Evolutionary conservation across 179 eudicot species (phyloP).

Genomic region (Gypsophila paniculata): DNA sequence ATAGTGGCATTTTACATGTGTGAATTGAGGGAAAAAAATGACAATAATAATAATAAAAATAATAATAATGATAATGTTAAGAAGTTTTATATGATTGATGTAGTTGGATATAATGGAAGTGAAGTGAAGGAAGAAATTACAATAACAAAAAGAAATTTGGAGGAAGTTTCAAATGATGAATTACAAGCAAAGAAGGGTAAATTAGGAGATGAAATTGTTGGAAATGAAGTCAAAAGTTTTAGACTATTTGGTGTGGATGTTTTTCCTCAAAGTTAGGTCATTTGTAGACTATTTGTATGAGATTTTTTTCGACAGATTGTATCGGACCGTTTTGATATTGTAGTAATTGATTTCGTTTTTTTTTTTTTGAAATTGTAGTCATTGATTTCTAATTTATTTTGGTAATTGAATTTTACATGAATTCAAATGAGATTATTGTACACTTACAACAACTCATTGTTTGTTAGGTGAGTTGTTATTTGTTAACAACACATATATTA

Average conservation of each 20-base stretch:
- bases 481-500: too few species aligned
- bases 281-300: background rate
- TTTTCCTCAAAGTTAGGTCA: background rate
- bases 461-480: too few species aligned
- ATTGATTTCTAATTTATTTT: too few species aligned
- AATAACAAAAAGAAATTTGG: conserved; percentile 1
- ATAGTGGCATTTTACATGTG: conserved; percentile 37
- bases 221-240: conserved; percentile 26
- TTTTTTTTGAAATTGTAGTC: too few species aligned
- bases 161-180: background rate
- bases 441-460: too few species aligned
- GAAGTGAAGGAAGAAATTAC: background rate
- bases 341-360: too few species aligned
- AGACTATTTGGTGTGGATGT: conserved; percentile 51
- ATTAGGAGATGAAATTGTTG: conserved; percentile 5
- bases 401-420: too few species aligned
- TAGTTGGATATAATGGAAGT: conserved; percentile 6
- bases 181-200: conserved; percentile 6
- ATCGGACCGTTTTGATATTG: too few species aligned
- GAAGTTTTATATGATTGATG: conserved; percentile 33
- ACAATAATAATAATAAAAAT: background rate
- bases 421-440: too few species aligned
- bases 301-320: too few species aligned
- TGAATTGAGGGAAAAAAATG: conserved; percentile 19
- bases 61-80: conserved; percentile 3